These are phyloP conservation scores for Basipetospora chlamydospora DNA, from an alignment of 2,329 filamentous ascomycete species.

Conservation along the genomic window DNA sequence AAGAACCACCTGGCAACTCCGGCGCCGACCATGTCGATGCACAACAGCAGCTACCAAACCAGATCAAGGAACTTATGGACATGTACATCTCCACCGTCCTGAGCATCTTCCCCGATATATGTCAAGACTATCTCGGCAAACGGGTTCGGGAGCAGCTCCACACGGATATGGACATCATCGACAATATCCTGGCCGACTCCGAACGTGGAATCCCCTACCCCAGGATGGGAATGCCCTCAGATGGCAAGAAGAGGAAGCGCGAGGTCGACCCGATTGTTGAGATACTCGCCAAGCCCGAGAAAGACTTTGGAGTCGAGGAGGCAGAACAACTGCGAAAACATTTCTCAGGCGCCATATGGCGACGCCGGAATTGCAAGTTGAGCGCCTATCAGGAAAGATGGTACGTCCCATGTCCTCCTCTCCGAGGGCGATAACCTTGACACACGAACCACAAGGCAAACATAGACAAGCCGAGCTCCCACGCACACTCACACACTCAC, in stretches of 20 bases:
- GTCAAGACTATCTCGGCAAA: slow-evolving; percentile 19
- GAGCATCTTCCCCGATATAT: slow-evolving; percentile 34
- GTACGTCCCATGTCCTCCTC: no score
- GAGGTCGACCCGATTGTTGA: slow-evolving; percentile 8
- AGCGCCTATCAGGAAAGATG: background rate
- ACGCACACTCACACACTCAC: no score
- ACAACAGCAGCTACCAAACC: no score
- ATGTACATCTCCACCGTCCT: no score
- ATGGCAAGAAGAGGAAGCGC: slow-evolving; percentile 27
- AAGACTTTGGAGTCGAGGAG: background rate
- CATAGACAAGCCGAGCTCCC: no score
- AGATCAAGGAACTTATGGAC: no score
- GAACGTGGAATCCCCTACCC: slow-evolving; percentile 25
- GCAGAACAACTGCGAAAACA: background rate
- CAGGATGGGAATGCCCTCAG: slow-evolving; percentile 9
- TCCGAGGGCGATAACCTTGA: no score
- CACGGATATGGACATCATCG: slow-evolving; percentile 18
- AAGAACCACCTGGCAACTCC: no score
- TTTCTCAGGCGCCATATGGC: background rate
- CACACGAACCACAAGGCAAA: no score
- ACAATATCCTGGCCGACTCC: slow-evolving; percentile 22
- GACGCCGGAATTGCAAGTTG: background rate
- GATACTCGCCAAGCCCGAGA: background rate
- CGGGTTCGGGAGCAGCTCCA: slow-evolving; percentile 15
- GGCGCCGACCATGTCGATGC: no score